phyloP scores from a whole-genome alignment of 495 filamentous ascomycete species.

The Xylaria scruposa region DNA sequence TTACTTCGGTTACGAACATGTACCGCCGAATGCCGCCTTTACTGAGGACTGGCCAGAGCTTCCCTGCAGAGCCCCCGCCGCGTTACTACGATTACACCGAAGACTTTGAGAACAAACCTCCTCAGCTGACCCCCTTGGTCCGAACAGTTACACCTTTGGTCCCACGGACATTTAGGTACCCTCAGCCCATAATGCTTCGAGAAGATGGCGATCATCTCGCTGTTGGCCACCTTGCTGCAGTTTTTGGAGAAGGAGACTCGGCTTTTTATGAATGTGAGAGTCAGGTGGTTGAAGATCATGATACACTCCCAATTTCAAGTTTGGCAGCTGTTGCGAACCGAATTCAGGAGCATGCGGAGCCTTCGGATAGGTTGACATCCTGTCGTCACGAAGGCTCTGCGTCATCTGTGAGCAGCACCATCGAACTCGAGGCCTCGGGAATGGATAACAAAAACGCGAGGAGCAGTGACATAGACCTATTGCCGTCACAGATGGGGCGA shows the following conservation, averaged over 20 bases:
- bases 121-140: constrained; percentile 30
- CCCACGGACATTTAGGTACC: constrained; percentile 40
- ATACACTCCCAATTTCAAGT: not conserved
- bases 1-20: constrained; percentile 51
- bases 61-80: constrained; percentile 35
- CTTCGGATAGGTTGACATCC: constrained; percentile 23
- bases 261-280: constrained; percentile 35
- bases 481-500: constrained; percentile 39
- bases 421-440: constrained; percentile 24
- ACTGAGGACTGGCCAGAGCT: constrained; percentile 27
- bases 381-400: constrained; percentile 26
- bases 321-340: constrained; percentile 7
- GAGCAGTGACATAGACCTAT: constrained; percentile 38
- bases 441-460: constrained; percentile 23
- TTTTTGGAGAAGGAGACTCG: constrained; percentile 34
- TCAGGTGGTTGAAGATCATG: constrained; percentile 24
- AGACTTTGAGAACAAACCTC: constrained; percentile 48
- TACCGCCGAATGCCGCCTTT: constrained; percentile 41
- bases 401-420: constrained; percentile 27
- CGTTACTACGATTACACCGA: constrained; percentile 62
- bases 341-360: constrained; percentile 9
- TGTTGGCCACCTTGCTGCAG: constrained; percentile 28
- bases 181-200: constrained; percentile 39
- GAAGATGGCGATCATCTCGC: constrained; percentile 30
- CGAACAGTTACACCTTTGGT: constrained; percentile 46